A percentile compares a stretch with the other conserved stretches of the same genome.
These are phyloP conservation scores for Coffea humblotiana DNA, from an alignment of 305 asterid genomes.

Conservation along the genomic window DNA sequence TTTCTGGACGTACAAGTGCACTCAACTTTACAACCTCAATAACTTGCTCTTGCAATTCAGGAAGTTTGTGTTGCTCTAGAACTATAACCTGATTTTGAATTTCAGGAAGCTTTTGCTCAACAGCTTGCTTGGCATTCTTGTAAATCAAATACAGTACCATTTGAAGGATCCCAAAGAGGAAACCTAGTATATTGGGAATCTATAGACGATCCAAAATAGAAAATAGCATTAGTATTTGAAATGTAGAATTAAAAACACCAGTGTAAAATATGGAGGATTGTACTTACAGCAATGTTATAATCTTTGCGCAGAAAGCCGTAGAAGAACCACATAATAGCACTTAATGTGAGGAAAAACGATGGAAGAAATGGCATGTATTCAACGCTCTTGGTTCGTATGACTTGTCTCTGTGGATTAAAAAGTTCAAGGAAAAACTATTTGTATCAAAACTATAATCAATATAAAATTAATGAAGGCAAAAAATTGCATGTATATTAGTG, in stretches of 20 bases:
- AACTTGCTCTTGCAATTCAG: slow-evolving; percentile 21
- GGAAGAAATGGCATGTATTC: slow-evolving; percentile 33
- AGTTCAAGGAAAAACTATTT: neutral
- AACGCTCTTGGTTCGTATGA: slow-evolving; percentile 30
- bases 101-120: slow-evolving; percentile 15
- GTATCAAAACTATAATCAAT: too few species aligned
- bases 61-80: slow-evolving; percentile 22
- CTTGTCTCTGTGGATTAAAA: slow-evolving; percentile 23
- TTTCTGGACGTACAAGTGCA: slow-evolving; percentile 22
- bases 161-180: slow-evolving; percentile 25
- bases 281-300: slow-evolving; percentile 28
- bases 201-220: neutral
- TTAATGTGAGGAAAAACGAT: slow-evolving; percentile 30
- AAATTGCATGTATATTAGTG: neutral
- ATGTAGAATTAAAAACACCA: neutral
- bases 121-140: slow-evolving; percentile 5
- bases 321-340: slow-evolving; percentile 37
- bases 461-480: neutral
- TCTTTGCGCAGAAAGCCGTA: slow-evolving; percentile 28
- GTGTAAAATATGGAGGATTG: neutral
- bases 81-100: slow-evolving; percentile 7
- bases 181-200: slow-evolving; percentile 33
- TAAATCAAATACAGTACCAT: slow-evolving; percentile 24
- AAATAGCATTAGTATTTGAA: neutral
- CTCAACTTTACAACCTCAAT: slow-evolving; percentile 27